phyloP scores from a whole-genome alignment of 352 stramenopile species.

The Phytophthora sp. region DNA sequence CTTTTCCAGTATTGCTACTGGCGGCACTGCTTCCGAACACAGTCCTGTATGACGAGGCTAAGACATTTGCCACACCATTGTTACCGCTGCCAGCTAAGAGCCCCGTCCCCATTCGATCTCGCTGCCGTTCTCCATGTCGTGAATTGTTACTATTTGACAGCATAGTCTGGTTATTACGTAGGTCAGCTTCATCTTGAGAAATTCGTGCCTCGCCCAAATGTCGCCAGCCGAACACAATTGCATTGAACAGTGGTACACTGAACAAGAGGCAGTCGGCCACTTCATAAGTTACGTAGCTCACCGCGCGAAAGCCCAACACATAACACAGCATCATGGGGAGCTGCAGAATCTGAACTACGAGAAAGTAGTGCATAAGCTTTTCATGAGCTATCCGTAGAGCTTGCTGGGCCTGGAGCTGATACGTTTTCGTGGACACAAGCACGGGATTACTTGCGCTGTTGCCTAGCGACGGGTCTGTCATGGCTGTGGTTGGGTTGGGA shows the following conservation, averaged over 20 bases:
- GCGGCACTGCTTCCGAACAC: slow-evolving; percentile 46
- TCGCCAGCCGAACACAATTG: slow-evolving; percentile 51
- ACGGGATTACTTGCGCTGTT: slow-evolving; percentile 14
- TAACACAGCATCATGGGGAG: slow-evolving; percentile 56
- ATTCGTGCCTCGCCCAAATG: slow-evolving; percentile 37
- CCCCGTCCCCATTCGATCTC: slow-evolving; percentile 38
- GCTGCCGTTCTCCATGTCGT: slow-evolving; percentile 28
- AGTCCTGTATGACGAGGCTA: slow-evolving; percentile 44
- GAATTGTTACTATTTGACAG: slow-evolving; percentile 38
- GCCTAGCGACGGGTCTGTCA: slow-evolving; percentile 21
- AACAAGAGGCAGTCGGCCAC: slow-evolving; percentile 49
- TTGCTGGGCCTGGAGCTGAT: slow-evolving; percentile 32
- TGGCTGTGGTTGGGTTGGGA: slow-evolving; percentile 7
- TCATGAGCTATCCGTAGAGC: slow-evolving; percentile 39
- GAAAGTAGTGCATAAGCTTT: slow-evolving; percentile 56
- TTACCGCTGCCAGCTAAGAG: slow-evolving; percentile 23
- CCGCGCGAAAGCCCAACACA: slow-evolving; percentile 24
- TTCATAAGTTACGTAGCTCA: slow-evolving; percentile 41
- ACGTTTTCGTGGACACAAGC: slow-evolving; percentile 36
- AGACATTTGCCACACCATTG: slow-evolving; percentile 32
- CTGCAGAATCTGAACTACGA: slow-evolving; percentile 51
- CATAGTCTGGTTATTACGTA: slow-evolving; percentile 32
- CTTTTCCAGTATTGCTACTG: slow-evolving; percentile 38
- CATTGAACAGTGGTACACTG: slow-evolving; percentile 58
- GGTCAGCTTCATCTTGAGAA: slow-evolving; percentile 12